Evolutionary conservation across 441 rosid species (phyloP).

Genomic region (Euphorbia celastroides): DNA sequence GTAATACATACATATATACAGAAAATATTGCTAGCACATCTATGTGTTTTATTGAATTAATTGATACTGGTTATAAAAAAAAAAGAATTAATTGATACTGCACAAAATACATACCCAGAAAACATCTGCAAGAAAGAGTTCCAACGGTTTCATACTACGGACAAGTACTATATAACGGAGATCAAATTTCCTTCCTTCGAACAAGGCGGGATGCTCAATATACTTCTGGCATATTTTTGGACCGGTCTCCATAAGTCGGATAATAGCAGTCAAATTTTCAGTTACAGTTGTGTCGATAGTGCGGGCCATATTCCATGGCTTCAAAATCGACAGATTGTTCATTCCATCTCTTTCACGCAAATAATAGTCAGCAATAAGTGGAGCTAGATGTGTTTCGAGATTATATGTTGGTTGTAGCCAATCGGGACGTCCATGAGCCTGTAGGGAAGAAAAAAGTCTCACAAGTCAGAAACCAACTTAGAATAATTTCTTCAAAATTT

Average conservation of each 20-base stretch:
- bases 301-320: slow-evolving; percentile 99
- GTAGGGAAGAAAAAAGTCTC: slow-evolving; percentile 25
- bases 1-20: neutral
- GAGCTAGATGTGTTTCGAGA: slow-evolving; percentile 70
- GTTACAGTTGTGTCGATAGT: slow-evolving; percentile 89
- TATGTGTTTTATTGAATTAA: slow-evolving; percentile 6
- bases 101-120: slow-evolving; percentile 65
- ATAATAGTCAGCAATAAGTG: slow-evolving; percentile 73
- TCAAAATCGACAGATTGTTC: slow-evolving; percentile 84
- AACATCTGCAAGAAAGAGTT: slow-evolving; percentile 66
- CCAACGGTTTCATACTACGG: slow-evolving; percentile 71
- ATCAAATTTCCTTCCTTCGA: slow-evolving; percentile 79
- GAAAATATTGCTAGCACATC: neutral
- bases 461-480: slow-evolving; percentile 15
- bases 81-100: slow-evolving; percentile 8
- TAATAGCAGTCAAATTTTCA: slow-evolving; percentile 64
- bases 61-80: too few relatives aligned
- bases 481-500: slow-evolving; percentile 6
- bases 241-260: slow-evolving; percentile 97
- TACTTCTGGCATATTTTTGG: slow-evolving; percentile 99
- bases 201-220: slow-evolving; percentile 86
- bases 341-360: slow-evolving; percentile 51
- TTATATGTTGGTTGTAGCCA: slow-evolving; percentile 94
- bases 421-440: slow-evolving; percentile 79
- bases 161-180: slow-evolving; percentile 73